Conservation (phyloP, 148 eudicot species). For the Arbutus unedo region DNA sequence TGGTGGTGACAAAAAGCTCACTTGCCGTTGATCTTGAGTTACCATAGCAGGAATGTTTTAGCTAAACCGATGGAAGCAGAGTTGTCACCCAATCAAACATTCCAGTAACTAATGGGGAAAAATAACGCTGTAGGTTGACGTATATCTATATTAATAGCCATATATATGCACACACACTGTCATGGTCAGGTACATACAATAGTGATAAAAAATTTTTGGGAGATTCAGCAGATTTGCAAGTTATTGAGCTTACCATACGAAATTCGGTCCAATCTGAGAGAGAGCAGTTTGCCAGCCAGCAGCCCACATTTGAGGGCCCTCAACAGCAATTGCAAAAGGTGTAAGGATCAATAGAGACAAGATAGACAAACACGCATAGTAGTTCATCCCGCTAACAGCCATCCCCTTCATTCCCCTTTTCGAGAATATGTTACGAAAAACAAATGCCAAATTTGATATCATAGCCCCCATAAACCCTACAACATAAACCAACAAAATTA, state of each 20-base stretch:
- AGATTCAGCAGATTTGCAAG: background rate
- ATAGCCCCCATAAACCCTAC: constrained; percentile 77
- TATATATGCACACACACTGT: too few relatives aligned
- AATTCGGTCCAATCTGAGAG: constrained; percentile 63
- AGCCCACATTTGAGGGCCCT: constrained; percentile 72
- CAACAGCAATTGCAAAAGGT: constrained; percentile 64
- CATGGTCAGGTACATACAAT: too few relatives aligned
- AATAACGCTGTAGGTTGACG: background rate
- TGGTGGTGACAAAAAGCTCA: too few relatives aligned
- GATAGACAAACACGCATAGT: constrained; percentile 70
- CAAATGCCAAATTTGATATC: constrained; percentile 74
- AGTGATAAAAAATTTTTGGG: too few relatives aligned
- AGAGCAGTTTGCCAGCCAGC: constrained; percentile 62
- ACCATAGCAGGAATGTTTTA: background rate
- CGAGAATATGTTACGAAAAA: constrained; percentile 68
- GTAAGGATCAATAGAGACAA: constrained; percentile 56
- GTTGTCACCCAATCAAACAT: background rate
- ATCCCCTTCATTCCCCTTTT: constrained; percentile 75
- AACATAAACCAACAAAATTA: background rate
- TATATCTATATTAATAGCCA: too few relatives aligned
- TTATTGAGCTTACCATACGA: constrained; percentile 46
- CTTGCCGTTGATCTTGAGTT: too few relatives aligned
- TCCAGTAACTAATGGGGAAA: background rate
- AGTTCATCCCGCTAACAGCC: constrained; percentile 72
- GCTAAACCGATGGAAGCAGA: background rate